These are phyloP conservation scores for Aspergillus latus DNA, from an alignment of 2,329 filamentous ascomycete genomes.

Conservation along the genomic window DNA sequence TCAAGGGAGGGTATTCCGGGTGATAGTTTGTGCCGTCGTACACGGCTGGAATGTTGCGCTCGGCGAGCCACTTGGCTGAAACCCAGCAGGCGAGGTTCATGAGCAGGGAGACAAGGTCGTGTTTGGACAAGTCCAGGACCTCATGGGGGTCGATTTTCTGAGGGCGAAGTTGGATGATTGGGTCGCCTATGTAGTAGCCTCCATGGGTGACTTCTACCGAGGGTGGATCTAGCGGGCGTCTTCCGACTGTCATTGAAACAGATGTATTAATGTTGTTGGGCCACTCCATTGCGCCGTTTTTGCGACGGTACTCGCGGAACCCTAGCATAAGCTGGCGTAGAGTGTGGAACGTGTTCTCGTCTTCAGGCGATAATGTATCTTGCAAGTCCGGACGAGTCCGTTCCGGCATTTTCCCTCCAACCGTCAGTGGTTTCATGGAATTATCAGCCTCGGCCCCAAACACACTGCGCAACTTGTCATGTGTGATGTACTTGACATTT, in stretches of 20 bases:
- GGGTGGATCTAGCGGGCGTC: slow-evolving; percentile 25
- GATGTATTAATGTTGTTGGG: slow-evolving; percentile 19
- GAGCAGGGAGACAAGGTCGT: slow-evolving; percentile 44
- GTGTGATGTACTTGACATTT: slow-evolving; percentile 57
- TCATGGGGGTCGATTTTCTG: slow-evolving; percentile 37
- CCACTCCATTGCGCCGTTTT: slow-evolving; percentile 43
- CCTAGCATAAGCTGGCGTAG: slow-evolving; percentile 41
- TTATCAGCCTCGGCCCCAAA: slow-evolving; percentile 32
- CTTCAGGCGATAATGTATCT: slow-evolving; percentile 32
- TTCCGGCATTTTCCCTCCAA: slow-evolving; percentile 33
- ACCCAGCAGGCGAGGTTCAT: slow-evolving; percentile 57
- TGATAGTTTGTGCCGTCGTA: slow-evolving; percentile 41
- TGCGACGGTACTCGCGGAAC: slow-evolving; percentile 36
- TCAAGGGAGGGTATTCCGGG: slow-evolving; percentile 42
- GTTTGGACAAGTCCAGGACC: slow-evolving; percentile 38
- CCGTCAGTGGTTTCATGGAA: slow-evolving; percentile 24
- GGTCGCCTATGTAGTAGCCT: slow-evolving; percentile 43
- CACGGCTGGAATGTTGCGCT: slow-evolving; percentile 38
- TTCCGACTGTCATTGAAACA: slow-evolving; percentile 30
- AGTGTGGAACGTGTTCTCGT: slow-evolving; percentile 36
- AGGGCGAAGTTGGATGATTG: slow-evolving; percentile 39
- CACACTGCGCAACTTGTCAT: slow-evolving; percentile 40
- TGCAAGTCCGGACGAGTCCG: slow-evolving; percentile 24
- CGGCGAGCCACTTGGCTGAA: slow-evolving; percentile 36
- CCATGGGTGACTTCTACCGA: slow-evolving; percentile 31